Base-by-base conservation (phyloP, 257 asterid genomes). In the Voacanga thouarsii region DNA sequence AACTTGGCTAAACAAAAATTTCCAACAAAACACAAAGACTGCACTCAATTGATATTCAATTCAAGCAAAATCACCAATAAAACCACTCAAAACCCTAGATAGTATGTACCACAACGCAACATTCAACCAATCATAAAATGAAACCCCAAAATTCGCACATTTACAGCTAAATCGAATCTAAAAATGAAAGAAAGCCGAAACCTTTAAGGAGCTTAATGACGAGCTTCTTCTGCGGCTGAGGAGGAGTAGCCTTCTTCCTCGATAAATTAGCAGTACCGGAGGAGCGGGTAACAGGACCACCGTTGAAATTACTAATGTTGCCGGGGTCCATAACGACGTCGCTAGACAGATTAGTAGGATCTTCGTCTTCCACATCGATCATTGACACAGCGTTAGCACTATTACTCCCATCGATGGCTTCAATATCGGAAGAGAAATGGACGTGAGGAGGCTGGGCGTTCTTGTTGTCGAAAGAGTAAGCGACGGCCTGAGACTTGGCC, bases 201-300 rank as follows among this genome's bases (percentile, higher is more conserved):
- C 98, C 98, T 93, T 92, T 93, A 71, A 73, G 71, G 73, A 90
- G 94, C 87, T 89, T 94, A 88, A 94, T 94, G 45, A 94, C 96
- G 30, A 94, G 91, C 79, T 87, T 94, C 80, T 94, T 94, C 18
- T 91, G 81, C 0, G 98, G 97, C 85, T 86, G 98, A 7, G 97
- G 92, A 77, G 89, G 95, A 74, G 89, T 87, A 19, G 96, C 91
- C 74, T 94, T 94, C 86, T 92, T 94, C 80, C 96, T 83, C 1
- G 91, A 76, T 84, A 90, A 85, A 88, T 90, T 94, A 26, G 97
- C 87, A 43, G 97, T 84, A 51, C 85, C 89, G 33, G 90, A 88
- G 57, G 89, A 86, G 26, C 76, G 64, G 51, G 61, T 33, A 49
- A 79, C 1, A 53, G 60, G 50, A 67, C 63, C 73, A 60, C 66